Percentiles rank a stretch among this genome's conserved stretches.
Evolutionary conservation across 495 filamentous ascomycete species (phyloP).

Genomic region (Podospora pseudoanserina): DNA sequence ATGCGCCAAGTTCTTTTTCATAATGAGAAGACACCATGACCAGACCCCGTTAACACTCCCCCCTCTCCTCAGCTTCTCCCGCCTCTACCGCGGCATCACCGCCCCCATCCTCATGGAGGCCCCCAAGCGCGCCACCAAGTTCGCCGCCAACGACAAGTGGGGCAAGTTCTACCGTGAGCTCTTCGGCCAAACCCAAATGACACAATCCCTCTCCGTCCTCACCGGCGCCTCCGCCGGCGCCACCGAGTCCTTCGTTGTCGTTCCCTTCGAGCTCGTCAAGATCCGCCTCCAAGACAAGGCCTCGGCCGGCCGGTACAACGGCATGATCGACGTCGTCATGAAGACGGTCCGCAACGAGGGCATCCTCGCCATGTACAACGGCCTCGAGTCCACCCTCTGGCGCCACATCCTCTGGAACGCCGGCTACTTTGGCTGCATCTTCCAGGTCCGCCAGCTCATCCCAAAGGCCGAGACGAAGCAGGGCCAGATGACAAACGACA

Average conservation of each 20-base stretch:
- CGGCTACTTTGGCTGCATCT: constrained; percentile 97
- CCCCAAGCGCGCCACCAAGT: constrained; percentile 96
- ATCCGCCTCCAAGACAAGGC: constrained; percentile 95
- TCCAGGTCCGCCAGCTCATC: constrained; percentile 82
- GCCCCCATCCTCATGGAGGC: constrained; percentile 98
- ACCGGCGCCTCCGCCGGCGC: constrained; percentile 94
- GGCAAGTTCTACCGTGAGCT: constrained; percentile 80
- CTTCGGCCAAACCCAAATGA: constrained; percentile 84
- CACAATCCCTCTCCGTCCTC: constrained; percentile 78
- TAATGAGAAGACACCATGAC: not conserved
- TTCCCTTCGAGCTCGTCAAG: constrained; percentile 93
- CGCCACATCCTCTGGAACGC: constrained; percentile 96
- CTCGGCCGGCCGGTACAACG: constrained; percentile 89
- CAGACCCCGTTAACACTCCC: constrained; percentile 15
- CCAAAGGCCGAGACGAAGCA: constrained; percentile 75
- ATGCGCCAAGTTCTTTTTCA: constrained; percentile 26
- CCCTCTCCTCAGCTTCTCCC: constrained; percentile 59
- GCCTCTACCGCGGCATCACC: constrained; percentile 91
- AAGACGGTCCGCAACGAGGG: constrained; percentile 83
- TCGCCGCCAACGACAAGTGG: constrained; percentile 98
- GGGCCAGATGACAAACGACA: constrained; percentile 76
- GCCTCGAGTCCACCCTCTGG: constrained; percentile 94
- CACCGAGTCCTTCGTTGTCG: constrained; percentile 86
- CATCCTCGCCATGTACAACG: constrained; percentile 87
- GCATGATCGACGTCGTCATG: constrained; percentile 82